phyloP scores from a whole-genome alignment of 1,139 yeast species.

The Blastobotrys arbuscula region DNA sequence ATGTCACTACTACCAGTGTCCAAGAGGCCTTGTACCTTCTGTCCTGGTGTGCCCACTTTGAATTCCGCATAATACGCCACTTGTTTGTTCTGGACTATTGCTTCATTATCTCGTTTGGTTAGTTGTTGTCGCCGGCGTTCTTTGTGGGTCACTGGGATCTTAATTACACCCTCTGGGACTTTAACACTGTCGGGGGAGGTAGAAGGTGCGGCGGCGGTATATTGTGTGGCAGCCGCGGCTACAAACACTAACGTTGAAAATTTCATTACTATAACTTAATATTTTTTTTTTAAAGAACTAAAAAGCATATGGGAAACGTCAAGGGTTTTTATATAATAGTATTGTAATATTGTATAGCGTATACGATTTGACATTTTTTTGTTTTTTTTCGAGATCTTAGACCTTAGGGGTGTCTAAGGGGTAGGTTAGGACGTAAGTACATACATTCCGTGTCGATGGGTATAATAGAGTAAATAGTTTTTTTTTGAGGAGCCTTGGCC shows the following conservation, averaged over 20 bases:
- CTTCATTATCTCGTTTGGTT: neutral
- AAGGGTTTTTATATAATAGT: too few relatives aligned
- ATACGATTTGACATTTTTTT: too few relatives aligned
- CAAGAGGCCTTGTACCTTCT: conserved; percentile 42
- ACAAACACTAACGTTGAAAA: neutral
- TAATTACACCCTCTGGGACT: neutral
- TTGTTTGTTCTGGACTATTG: conserved; percentile 3
- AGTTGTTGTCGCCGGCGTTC: neutral
- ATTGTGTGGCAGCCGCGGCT: neutral
- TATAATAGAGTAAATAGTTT: too few relatives aligned
- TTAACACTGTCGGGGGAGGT: too few relatives aligned
- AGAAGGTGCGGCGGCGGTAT: neutral
- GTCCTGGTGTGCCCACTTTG: conserved; percentile 50
- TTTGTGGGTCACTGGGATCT: neutral
- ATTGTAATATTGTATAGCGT: too few relatives aligned
- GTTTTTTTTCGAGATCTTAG: too few relatives aligned
- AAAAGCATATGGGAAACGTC: too few relatives aligned
- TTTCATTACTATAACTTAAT: neutral
- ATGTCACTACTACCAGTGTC: conserved; percentile 49
- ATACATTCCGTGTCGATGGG: too few relatives aligned
- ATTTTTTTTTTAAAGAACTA: too few relatives aligned
- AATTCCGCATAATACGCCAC: conserved; percentile 40
- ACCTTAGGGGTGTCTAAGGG: too few relatives aligned
- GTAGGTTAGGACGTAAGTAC: too few relatives aligned
- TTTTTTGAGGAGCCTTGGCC: too few relatives aligned